Percentiles rank a stretch among this genome's conserved stretches.
Conservation (phyloP, 805 yeast genomes). For the Candida ipomoeae region DNA sequence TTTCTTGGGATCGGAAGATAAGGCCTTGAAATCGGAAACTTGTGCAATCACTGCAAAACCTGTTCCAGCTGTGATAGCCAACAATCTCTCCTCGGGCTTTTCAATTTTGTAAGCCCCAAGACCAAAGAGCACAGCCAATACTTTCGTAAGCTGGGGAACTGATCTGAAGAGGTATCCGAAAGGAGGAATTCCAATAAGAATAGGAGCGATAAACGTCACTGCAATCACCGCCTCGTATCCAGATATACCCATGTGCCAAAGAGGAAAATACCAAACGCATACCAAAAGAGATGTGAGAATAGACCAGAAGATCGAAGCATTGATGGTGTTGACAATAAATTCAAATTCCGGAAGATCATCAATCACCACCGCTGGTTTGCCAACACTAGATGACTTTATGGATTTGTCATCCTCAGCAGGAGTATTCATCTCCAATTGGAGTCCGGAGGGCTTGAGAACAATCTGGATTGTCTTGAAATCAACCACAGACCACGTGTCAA, state of each 20-base stretch:
- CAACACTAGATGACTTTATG: neutral
- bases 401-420: neutral
- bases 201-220: conserved; percentile 53
- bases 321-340: conserved; percentile 46
- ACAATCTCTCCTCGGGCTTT: conserved; percentile 67
- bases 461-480: conserved; percentile 69
- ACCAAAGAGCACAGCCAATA: conserved; percentile 57
- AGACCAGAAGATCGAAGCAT: conserved; percentile 83
- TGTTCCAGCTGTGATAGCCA: conserved; percentile 62
- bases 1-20: conserved; percentile 25
- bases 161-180: conserved; percentile 25
- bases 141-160: conserved; percentile 52
- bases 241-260: conserved; percentile 97
- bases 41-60: conserved; percentile 59
- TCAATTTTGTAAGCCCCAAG: conserved; percentile 69
- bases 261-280: conserved; percentile 94
- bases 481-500: conserved; percentile 71
- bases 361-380: conserved; percentile 2
- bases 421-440: conserved; percentile 1
- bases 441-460: conserved; percentile 5
- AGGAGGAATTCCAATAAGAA: conserved; percentile 44
- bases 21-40: conserved; percentile 46
- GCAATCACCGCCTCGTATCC: conserved; percentile 79
- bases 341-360: conserved; percentile 35
- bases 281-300: conserved; percentile 74